Base-by-base conservation (phyloP, 2,329 filamentous ascomycete species). In the Colletotrichum liriopes region DNA sequence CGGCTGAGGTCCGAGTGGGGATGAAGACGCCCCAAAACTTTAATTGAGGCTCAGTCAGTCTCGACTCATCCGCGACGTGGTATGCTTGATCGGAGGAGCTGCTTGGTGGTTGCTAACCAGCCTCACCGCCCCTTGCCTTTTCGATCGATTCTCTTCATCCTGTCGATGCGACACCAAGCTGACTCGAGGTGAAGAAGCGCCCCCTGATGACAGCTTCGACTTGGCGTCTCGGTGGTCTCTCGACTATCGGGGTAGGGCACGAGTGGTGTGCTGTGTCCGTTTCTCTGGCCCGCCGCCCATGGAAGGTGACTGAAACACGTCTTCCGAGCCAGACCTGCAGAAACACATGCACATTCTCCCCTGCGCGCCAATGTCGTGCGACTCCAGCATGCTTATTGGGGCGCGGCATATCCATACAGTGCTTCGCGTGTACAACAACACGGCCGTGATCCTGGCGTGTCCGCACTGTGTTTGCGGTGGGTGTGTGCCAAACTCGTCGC, bases 301-400 rank as follows among this genome's bases (percentile, higher is more conserved):
- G 5, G 64, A 37, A n/a, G 64, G 65, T 60, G 45, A 64, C 58
- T 72, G 60, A 63, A 73, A 70, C 54, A 45, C 14, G 29, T 35
- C 11, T 51, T 71, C 26, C 54, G 20, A 59, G 51, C 52, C 43
- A 23, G 45, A 39, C 45, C 18, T 67, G 62, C 54, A 60, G 54
- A 55, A 61, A 70, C 39, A 49, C 26, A 56, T 41, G 56, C 41
- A 26, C 32, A 23, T 58, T 72, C 35, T 63, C 37, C 58, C 65
- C 47, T 63, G 65, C 69, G 56, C 63, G 51, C 58, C 37, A 61
- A 71, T 67, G 68, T 71, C 26, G 68, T 67, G 68, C 68, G 55
- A 67, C 49, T 49, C 47, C 23, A 14, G n/a, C 8, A 52, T 52
- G 49, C 52, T 41, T 37, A 39, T n/a, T 47, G 49, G 37, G 35